Conservation (phyloP, 2,329 filamentous ascomycete genomes). For the Teratosphaeria viscida region DNA sequence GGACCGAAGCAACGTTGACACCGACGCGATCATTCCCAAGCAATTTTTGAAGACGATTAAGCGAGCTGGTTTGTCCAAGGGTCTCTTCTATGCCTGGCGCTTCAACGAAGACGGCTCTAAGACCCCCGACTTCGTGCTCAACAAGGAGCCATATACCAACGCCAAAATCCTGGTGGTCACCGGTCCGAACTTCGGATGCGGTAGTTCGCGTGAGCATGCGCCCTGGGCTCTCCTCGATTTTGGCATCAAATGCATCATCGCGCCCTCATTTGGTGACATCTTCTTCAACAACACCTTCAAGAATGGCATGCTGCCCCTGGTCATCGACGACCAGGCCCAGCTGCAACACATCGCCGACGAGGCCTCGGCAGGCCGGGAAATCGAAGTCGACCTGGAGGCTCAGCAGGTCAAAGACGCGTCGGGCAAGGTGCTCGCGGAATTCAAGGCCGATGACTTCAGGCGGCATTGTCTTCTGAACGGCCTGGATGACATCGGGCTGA, state of each 20-base stretch:
- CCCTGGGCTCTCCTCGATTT: conserved; percentile 96
- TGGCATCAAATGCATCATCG: conserved; percentile 88
- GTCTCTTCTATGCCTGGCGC: conserved; percentile 77
- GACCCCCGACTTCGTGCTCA: conserved; percentile 76
- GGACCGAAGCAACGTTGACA: conserved; percentile 85
- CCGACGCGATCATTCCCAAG: conserved; percentile 98
- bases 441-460: conserved; percentile 86
- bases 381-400: conserved; percentile 81
- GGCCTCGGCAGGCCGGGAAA: conserved; percentile 66
- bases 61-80: conserved; percentile 80
- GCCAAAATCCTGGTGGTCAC: conserved; percentile 87
- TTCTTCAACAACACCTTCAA: conserved; percentile 99
- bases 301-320: conserved; percentile 93
- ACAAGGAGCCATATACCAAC: conserved; percentile 73
- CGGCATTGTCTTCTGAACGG: conserved; percentile 92
- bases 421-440: conserved; percentile 64
- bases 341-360: conserved; percentile 65
- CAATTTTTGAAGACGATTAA: conserved; percentile 99
- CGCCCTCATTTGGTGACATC: conserved; percentile 79
- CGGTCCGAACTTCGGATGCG: conserved; percentile 91
- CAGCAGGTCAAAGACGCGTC: conserved; percentile 68
- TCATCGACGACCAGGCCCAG: conserved; percentile 55
- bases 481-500: conserved; percentile 89
- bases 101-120: conserved; percentile 60
- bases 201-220: conserved; percentile 84